A percentile compares a stretch with the other conserved stretches of the same genome.
Conservation (phyloP, 2,329 filamentous ascomycete species). For the Beauveria bassiana region DNA sequence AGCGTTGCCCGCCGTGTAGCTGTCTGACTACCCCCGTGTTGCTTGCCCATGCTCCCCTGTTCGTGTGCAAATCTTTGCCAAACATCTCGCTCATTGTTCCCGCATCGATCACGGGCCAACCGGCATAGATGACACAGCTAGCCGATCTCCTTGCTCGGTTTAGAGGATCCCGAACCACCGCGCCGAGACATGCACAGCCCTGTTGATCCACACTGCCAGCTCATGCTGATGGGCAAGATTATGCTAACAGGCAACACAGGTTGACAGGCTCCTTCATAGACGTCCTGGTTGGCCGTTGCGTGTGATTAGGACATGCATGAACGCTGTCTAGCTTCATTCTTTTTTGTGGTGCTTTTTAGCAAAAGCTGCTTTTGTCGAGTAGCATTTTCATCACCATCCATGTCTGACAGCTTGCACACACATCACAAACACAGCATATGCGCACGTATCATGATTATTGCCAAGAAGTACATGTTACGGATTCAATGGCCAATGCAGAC, state of each 20-base stretch:
- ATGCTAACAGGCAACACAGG: neutral
- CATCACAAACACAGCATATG: too few species aligned
- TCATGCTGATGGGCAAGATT: neutral
- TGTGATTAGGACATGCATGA: neutral
- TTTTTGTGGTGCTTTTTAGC: too few species aligned
- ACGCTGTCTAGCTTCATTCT: neutral
- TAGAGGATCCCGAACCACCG: conserved; percentile 2
- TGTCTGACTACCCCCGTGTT: too few species aligned
- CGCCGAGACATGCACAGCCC: neutral
- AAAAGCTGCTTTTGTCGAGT: too few species aligned
- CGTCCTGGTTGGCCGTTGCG: neutral
- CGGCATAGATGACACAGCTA: neutral
- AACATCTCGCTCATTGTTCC: neutral
- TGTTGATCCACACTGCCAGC: conserved; percentile 3
- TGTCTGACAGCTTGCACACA: too few species aligned
- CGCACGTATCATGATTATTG: too few species aligned
- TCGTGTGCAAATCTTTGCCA: neutral
- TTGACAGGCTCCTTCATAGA: neutral
- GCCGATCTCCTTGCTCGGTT: neutral
- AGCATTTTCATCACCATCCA: too few species aligned
- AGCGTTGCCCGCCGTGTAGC: neutral
- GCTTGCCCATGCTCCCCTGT: neutral
- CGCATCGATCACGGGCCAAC: neutral
- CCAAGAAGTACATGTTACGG: too few species aligned
- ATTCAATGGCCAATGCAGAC: too few species aligned